phyloP scores from a whole-genome alignment of 139 green algal species.

The Pseudopediastrum boryanum region DNA sequence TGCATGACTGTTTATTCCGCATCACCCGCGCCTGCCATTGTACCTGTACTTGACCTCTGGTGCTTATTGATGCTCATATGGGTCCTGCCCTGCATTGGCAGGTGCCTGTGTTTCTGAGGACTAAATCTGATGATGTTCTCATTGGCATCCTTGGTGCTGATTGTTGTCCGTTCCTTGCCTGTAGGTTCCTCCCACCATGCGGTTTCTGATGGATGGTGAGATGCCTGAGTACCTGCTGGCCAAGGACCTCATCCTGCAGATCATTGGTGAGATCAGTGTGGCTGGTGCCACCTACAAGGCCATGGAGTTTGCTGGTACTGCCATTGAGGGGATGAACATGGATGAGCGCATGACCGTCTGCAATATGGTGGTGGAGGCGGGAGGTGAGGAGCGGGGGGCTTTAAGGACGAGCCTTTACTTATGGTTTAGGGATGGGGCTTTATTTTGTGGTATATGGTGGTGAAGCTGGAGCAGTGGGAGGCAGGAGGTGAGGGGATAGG shows the following conservation, averaged over 20 bases:
- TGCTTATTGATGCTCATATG: too few relatives aligned
- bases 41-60: too few relatives aligned
- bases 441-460: background rate
- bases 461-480: too few relatives aligned
- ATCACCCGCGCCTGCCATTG: too few relatives aligned
- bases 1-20: constrained; percentile 4
- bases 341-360: constrained; percentile 98
- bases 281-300: constrained; percentile 52
- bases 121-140: too few relatives aligned
- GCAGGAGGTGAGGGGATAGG: too few relatives aligned
- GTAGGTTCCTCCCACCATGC: constrained; percentile 91
- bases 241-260: constrained; percentile 95
- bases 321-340: constrained; percentile 92
- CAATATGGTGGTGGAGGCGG: constrained; percentile 97
- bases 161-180: background rate
- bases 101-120: too few relatives aligned
- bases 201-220: constrained; percentile 93
- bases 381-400: constrained; percentile 46
- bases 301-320: constrained; percentile 59
- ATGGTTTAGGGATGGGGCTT: background rate
- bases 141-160: background rate
- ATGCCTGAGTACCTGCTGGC: constrained; percentile 92
- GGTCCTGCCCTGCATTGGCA: too few relatives aligned
- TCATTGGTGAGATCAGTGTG: constrained; percentile 96
- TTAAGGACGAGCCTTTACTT: background rate